Percentiles rank a stretch among this genome's conserved stretches.
Conservation (phyloP, 495 filamentous ascomycete species). For the Pseudevernia furfuracea region DNA sequence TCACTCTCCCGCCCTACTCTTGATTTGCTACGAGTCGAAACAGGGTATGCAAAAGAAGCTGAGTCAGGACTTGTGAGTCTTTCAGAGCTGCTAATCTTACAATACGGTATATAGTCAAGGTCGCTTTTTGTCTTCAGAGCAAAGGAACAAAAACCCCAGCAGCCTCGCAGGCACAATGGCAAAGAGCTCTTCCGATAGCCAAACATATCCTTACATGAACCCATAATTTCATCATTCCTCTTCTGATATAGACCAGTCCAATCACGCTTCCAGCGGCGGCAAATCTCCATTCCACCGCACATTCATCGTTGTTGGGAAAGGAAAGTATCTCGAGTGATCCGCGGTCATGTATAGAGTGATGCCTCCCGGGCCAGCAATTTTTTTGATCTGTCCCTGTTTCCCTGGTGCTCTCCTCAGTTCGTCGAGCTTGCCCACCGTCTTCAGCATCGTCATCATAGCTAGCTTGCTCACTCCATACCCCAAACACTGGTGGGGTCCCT, state of each 20-base stretch:
- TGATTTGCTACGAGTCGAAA: background rate
- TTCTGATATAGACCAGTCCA: background rate
- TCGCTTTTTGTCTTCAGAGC: background rate
- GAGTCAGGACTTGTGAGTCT: background rate
- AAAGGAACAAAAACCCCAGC: background rate
- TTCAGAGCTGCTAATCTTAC: background rate
- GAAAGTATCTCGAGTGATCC: conserved; percentile 59
- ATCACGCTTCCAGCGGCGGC: conserved; percentile 19
- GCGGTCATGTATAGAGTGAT: conserved; percentile 61
- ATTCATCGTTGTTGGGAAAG: conserved; percentile 61
- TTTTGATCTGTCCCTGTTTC: conserved; percentile 61
- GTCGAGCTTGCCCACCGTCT: conserved; percentile 44
- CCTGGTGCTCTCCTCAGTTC: conserved; percentile 57
- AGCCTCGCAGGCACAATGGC: background rate
- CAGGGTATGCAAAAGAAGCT: background rate
- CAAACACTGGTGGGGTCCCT: conserved; percentile 51
- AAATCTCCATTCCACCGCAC: conserved; percentile 42
- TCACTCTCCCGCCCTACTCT: background rate
- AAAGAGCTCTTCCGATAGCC: background rate
- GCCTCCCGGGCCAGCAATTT: conserved; percentile 46
- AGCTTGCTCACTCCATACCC: conserved; percentile 49
- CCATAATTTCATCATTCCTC: background rate
- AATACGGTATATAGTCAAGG: background rate
- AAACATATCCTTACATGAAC: background rate
- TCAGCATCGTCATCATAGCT: conserved; percentile 56